Percentiles rank a stretch among this genome's conserved stretches.
Evolutionary conservation across 2,329 filamentous ascomycete genomes (phyloP).

Genomic region (Fusarium nematophilum): DNA sequence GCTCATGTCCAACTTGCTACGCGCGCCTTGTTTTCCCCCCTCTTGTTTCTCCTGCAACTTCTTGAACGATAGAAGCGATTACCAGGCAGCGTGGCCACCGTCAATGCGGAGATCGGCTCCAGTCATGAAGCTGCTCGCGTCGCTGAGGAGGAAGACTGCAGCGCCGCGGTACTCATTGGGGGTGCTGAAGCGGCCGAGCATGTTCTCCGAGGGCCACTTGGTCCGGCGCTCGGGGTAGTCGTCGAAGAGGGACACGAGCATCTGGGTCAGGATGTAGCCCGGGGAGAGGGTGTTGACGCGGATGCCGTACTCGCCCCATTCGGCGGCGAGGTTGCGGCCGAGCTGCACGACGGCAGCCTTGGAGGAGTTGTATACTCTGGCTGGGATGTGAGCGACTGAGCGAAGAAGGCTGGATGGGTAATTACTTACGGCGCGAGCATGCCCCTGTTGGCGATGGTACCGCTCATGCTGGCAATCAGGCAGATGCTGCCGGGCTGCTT

Average conservation of each 20-base stretch:
- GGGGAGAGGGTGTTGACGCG: conserved; percentile 85
- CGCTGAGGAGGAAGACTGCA: conserved; percentile 78
- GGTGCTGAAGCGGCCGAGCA: conserved; percentile 77
- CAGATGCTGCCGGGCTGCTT: conserved; percentile 71
- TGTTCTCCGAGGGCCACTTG: conserved; percentile 86
- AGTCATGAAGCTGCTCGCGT: conserved; percentile 80
- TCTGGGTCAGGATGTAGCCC: conserved; percentile 83
- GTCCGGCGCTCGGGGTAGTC: conserved; percentile 74
- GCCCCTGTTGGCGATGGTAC: conserved; percentile 72
- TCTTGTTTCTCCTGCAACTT: not conserved
- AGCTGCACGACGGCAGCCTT: conserved; percentile 81
- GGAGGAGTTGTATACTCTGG: conserved; percentile 78
- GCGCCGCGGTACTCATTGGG: conserved; percentile 79
- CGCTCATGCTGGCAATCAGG: conserved; percentile 78
- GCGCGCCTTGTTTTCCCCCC: conserved; percentile 3
- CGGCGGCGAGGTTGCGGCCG: conserved; percentile 74
- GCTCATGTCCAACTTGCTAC: conserved; percentile 4
- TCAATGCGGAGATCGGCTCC: conserved; percentile 78
- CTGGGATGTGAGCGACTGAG: conserved; percentile 1
- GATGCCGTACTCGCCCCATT: conserved; percentile 80
- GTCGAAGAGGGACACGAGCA: conserved; percentile 84
- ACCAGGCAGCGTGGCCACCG: conserved; percentile 75
- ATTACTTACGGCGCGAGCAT: conserved; percentile 69
- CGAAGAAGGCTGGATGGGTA: too few species aligned
- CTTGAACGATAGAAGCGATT: conserved; percentile 30